phyloP scores from a whole-genome alignment of 2,329 filamentous ascomycete species.

The Colletotrichum ledebouriae region DNA sequence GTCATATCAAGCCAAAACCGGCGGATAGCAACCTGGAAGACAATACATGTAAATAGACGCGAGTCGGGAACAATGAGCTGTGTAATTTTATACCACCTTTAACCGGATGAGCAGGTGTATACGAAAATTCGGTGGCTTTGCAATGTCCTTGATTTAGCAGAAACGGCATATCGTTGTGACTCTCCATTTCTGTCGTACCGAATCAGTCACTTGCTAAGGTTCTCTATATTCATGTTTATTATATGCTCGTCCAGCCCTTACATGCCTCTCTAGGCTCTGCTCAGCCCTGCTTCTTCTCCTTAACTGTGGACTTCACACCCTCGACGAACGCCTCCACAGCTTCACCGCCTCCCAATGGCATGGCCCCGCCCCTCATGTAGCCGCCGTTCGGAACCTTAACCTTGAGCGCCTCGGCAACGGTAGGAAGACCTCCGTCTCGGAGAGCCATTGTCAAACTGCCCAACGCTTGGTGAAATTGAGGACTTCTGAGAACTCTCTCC shows the following conservation, averaged over 20 bases:
- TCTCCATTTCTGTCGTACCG: background rate
- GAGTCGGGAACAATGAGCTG: too few relatives aligned
- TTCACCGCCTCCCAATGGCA: slow-evolving; percentile 89
- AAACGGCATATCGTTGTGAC: slow-evolving; percentile 18
- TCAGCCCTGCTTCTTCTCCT: slow-evolving; percentile 62
- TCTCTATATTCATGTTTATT: slow-evolving; percentile 28
- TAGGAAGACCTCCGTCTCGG: slow-evolving; percentile 90
- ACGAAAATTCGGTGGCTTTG: too few relatives aligned
- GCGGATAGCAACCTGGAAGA: too few relatives aligned
- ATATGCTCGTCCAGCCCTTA: slow-evolving; percentile 20
- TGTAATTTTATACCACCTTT: too few relatives aligned
- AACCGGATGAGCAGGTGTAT: too few relatives aligned
- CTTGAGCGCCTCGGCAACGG: slow-evolving; percentile 86
- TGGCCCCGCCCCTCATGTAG: slow-evolving; percentile 79
- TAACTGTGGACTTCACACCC: slow-evolving; percentile 84
- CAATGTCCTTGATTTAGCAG: too few relatives aligned
- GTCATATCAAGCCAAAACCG: too few relatives aligned
- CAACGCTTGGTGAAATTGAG: slow-evolving; percentile 91
- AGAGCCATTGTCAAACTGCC: slow-evolving; percentile 88
- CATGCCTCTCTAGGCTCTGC: background rate
- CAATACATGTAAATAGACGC: too few relatives aligned
- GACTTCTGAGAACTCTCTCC: slow-evolving; percentile 85
- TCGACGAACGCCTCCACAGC: slow-evolving; percentile 93
- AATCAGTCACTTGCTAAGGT: background rate
- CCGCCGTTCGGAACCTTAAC: slow-evolving; percentile 89